phyloP scores from a whole-genome alignment of 768 basidiomycete species.

The Pisolithus albus region DNA sequence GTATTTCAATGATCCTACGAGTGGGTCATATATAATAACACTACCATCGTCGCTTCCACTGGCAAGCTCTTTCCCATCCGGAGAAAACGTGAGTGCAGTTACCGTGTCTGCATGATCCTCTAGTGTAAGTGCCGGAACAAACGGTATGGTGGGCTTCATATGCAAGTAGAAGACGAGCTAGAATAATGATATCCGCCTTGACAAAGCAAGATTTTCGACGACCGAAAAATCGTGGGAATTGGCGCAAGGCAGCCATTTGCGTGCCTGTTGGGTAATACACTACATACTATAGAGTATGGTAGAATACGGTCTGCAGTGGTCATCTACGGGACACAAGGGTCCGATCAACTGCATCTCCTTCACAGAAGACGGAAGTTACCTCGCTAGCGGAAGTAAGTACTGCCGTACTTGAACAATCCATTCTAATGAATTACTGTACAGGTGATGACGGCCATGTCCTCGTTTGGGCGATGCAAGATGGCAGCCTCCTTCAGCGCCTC shows the following conservation, averaged over 20 bases:
- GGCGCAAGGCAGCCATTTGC: too few relatives aligned
- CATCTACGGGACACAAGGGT: background rate
- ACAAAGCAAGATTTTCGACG: too few relatives aligned
- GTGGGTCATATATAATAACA: slow-evolving; percentile 3
- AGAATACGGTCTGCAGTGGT: background rate
- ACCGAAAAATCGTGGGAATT: too few relatives aligned
- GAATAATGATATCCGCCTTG: too few relatives aligned
- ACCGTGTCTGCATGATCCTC: background rate
- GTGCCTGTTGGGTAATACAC: too few relatives aligned
- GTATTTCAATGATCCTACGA: background rate
- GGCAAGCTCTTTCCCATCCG: background rate
- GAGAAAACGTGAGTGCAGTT: slow-evolving; percentile 1
- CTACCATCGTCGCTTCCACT: slow-evolving; percentile 2
- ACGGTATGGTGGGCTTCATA: background rate
- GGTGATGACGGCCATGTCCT: slow-evolving; percentile 2
- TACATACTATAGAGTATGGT: background rate
- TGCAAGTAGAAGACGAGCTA: too few relatives aligned
- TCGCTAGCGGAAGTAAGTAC: slow-evolving; percentile 1
- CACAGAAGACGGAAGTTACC: background rate
- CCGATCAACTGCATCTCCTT: slow-evolving; percentile 1
- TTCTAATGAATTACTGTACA: background rate
- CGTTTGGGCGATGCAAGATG: background rate
- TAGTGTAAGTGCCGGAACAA: background rate
- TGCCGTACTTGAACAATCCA: background rate
- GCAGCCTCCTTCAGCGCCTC: background rate